A percentile compares a stretch with the other conserved stretches of the same genome.
Conservation (phyloP, 192 early-diverging fungal genomes). For the Backusella australiensis region DNA sequence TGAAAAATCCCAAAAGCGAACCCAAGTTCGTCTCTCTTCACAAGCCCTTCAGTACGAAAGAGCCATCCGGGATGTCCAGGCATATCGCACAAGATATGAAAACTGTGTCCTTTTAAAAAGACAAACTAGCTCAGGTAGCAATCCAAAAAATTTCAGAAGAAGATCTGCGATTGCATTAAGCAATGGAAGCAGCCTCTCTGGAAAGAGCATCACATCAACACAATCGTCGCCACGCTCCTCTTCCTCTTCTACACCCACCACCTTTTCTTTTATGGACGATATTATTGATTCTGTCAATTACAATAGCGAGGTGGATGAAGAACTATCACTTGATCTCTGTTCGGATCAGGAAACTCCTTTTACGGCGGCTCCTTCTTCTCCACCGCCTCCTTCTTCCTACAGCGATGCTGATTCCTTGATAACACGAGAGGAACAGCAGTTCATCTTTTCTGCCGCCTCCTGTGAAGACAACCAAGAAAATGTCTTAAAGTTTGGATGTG, state of each 20-base stretch:
- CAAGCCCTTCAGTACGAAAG: conserved; percentile 10
- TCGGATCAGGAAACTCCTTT: neutral
- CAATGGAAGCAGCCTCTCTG: neutral
- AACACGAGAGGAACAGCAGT: neutral
- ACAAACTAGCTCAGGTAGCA: neutral
- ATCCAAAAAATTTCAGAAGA: conserved; percentile 3
- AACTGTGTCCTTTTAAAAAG: neutral
- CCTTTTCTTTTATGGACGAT: neutral
- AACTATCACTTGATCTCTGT: neutral
- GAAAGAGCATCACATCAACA: neutral
- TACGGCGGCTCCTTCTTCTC: neutral
- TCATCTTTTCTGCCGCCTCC: neutral
- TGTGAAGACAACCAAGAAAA: neutral
- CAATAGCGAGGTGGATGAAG: neutral
- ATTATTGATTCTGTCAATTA: neutral
- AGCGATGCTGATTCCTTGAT: neutral
- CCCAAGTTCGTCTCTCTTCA: neutral
- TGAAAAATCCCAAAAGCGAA: neutral
- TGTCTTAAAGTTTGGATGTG: conserved; percentile 18
- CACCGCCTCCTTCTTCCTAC: neutral
- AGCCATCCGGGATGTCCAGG: conserved; percentile 6
- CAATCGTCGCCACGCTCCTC: neutral
- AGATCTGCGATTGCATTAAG: conserved; percentile 7
- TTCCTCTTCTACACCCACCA: neutral
- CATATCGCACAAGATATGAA: conserved; percentile 14